Evolutionary conservation across 345 rosid species (phyloP).

Genomic region (Syzygium aromaticum): DNA sequence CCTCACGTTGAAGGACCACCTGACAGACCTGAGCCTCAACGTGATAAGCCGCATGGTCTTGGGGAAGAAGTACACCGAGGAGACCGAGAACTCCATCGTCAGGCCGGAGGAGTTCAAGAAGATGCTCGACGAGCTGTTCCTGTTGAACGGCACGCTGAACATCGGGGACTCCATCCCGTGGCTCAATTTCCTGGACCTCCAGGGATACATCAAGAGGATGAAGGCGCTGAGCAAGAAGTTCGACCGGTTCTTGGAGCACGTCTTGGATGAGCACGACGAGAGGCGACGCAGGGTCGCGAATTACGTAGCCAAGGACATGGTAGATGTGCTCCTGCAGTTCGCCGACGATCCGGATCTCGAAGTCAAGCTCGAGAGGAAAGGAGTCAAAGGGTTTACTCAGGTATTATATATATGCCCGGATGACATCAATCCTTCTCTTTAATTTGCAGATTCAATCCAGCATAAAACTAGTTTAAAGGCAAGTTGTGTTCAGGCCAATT

Average conservation of each 20-base stretch:
- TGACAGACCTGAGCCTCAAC: constrained; percentile 33
- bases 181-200: constrained; percentile 49
- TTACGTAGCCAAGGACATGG: constrained; percentile 51
- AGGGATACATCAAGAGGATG: constrained; percentile 62
- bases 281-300: constrained; percentile 22
- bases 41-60: constrained; percentile 60
- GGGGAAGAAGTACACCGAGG: constrained; percentile 48
- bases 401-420: constrained; percentile 2
- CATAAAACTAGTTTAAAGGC: background rate
- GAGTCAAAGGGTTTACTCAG: constrained; percentile 57
- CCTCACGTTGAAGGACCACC: constrained; percentile 28
- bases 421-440: background rate
- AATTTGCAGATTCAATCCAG: background rate
- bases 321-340: constrained; percentile 51
- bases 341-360: constrained; percentile 55
- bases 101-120: constrained; percentile 52
- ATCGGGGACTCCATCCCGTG: constrained; percentile 73
- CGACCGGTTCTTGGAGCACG: constrained; percentile 49
- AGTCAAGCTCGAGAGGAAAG: constrained; percentile 49
- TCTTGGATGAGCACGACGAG: constrained; percentile 42
- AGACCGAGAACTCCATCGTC: constrained; percentile 15
- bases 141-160: constrained; percentile 49
- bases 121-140: constrained; percentile 59
- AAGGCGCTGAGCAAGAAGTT: constrained; percentile 48
- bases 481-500: background rate